A percentile compares a stretch with the other conserved stretches of the same genome.
Evolutionary conservation across 1,139 yeast genomes (phyloP).

Genomic region (Chernovozyma sophiae-reginae): DNA sequence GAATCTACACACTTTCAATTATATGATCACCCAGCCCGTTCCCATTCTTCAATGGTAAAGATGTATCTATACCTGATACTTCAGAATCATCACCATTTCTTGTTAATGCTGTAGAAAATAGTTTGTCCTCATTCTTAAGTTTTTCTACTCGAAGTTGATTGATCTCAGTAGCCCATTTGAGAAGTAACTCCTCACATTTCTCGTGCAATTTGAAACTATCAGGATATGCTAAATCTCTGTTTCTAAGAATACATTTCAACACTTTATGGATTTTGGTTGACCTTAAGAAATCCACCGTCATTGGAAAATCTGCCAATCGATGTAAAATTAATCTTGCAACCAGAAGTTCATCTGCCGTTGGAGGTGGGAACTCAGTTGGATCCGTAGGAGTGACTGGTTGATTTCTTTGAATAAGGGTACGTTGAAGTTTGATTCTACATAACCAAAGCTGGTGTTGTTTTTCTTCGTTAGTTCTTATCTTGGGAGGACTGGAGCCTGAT

Average conservation of each 20-base stretch:
- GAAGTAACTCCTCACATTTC: slow-evolving; percentile 38
- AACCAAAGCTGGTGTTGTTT: slow-evolving; percentile 46
- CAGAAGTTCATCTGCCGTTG: slow-evolving; percentile 52
- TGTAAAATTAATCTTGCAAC: slow-evolving; percentile 50
- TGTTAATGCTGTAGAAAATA: neutral
- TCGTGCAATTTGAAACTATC: slow-evolving; percentile 48
- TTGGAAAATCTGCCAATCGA: slow-evolving; percentile 47
- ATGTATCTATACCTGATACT: slow-evolving; percentile 20
- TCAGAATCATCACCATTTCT: slow-evolving; percentile 31
- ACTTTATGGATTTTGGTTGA: slow-evolving; percentile 55
- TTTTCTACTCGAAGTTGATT: slow-evolving; percentile 36
- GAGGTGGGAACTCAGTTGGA: slow-evolving; percentile 30
- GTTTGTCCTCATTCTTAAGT: slow-evolving; percentile 10
- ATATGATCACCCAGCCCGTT: neutral
- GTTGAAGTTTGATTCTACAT: slow-evolving; percentile 43
- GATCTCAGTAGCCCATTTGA: slow-evolving; percentile 41
- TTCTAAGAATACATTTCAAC: slow-evolving; percentile 43
- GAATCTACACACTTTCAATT: neutral
- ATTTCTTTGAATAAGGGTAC: slow-evolving; percentile 43
- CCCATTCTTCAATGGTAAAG: slow-evolving; percentile 8
- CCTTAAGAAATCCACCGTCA: slow-evolving; percentile 51
- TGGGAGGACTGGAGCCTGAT: slow-evolving; percentile 5
- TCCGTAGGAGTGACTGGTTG: slow-evolving; percentile 37
- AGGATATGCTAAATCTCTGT: slow-evolving; percentile 38
- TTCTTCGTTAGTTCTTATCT: slow-evolving; percentile 21